Evolutionary conservation across 768 basidiomycete genomes (phyloP).

Genomic region (Leucocoprinus sp.): DNA sequence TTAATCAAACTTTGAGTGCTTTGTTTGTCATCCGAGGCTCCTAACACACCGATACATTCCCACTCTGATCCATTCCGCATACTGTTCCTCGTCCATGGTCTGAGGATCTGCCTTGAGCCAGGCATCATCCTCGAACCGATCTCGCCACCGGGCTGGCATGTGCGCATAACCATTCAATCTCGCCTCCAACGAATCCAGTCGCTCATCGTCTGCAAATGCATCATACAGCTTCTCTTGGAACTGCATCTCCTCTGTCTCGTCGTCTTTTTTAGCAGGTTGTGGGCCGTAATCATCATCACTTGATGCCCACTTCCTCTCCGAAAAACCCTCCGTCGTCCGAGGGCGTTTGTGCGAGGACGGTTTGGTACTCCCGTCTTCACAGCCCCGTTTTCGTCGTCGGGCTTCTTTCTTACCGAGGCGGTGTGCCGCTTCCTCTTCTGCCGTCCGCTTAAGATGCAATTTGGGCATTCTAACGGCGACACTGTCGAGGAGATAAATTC

Average conservation of each 20-base stretch:
- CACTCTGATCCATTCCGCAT: slow-evolving; percentile 76
- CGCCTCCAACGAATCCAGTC: slow-evolving; percentile 54
- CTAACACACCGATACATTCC: slow-evolving; percentile 73
- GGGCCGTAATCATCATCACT: slow-evolving; percentile 33
- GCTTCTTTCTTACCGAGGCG: slow-evolving; percentile 30
- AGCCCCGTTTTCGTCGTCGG: slow-evolving; percentile 18
- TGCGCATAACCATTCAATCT: slow-evolving; percentile 62
- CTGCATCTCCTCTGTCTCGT: slow-evolving; percentile 52
- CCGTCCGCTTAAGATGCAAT: slow-evolving; percentile 56
- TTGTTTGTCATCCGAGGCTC: background rate
- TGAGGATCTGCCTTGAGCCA: slow-evolving; percentile 35
- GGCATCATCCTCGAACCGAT: slow-evolving; percentile 25
- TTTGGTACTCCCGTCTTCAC: slow-evolving; percentile 4
- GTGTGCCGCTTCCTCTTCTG: slow-evolving; percentile 46
- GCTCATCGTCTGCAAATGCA: slow-evolving; percentile 66
- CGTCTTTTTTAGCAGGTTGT: slow-evolving; percentile 33
- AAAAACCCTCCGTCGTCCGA: slow-evolving; percentile 14
- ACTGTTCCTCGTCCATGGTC: slow-evolving; percentile 78
- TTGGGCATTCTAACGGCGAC: slow-evolving; percentile 30
- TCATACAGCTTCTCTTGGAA: slow-evolving; percentile 71
- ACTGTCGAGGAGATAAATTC: slow-evolving; percentile 4
- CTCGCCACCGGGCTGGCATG: slow-evolving; percentile 64
- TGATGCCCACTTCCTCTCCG: slow-evolving; percentile 41
- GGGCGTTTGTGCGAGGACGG: slow-evolving; percentile 20
- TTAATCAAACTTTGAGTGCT: background rate